Evolutionary conservation across 2,329 filamentous ascomycete genomes (phyloP).

Genomic region (Aspergillus puulaauensis): DNA sequence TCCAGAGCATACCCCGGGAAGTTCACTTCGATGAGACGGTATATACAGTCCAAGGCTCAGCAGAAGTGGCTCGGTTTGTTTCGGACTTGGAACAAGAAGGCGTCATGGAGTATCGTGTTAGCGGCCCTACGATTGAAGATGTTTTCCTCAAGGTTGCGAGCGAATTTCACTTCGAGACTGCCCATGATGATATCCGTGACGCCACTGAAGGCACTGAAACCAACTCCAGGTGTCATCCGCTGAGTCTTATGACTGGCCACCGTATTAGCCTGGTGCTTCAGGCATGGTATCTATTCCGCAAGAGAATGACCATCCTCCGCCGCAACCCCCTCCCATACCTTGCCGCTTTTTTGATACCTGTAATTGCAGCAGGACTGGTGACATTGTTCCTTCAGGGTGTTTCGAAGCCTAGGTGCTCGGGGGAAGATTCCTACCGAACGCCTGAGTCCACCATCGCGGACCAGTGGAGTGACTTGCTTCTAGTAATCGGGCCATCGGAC

Average conservation of each 20-base stretch:
- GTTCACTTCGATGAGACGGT: constrained; percentile 68
- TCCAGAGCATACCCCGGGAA: constrained; percentile 59
- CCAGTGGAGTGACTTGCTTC: constrained; percentile 29
- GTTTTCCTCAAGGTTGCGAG: constrained; percentile 86
- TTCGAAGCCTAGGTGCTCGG: constrained; percentile 53
- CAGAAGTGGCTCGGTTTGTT: constrained; percentile 70
- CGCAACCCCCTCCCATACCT: constrained; percentile 75
- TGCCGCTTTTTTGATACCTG: constrained; percentile 72
- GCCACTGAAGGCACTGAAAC: constrained; percentile 11
- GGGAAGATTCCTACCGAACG: constrained; percentile 26
- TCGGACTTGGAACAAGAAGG: constrained; percentile 64
- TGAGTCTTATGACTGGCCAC: constrained; percentile 63
- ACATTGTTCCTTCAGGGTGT: constrained; percentile 70
- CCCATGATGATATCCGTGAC: constrained; percentile 11
- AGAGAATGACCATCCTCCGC: constrained; percentile 74
- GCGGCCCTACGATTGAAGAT: constrained; percentile 87
- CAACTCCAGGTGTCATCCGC: constrained; percentile 16
- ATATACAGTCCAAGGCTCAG: constrained; percentile 70
- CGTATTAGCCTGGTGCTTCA: constrained; percentile 70
- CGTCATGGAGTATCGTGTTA: constrained; percentile 77
- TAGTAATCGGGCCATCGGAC: constrained; percentile 39
- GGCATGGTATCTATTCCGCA: constrained; percentile 71
- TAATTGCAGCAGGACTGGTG: constrained; percentile 76
- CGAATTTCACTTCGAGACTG: constrained; percentile 56
- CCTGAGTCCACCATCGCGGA: constrained; percentile 29